These are phyloP conservation scores for Mycena galericulata DNA, from an alignment of 768 basidiomycete genomes.

Conservation along the genomic window DNA sequence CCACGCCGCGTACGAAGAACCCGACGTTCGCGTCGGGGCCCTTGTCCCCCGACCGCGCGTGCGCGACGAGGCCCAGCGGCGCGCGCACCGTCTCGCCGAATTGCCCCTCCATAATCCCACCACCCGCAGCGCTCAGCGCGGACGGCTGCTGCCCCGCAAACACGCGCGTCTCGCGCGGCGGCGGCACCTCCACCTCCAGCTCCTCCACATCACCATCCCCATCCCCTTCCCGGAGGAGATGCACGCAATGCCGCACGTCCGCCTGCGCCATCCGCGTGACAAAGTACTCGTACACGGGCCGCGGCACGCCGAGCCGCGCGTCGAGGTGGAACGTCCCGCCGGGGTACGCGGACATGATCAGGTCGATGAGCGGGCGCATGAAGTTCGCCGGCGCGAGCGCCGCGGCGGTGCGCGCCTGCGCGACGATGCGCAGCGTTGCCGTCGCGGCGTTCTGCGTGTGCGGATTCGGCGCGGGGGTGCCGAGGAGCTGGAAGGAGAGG, in stretches of 20 bases:
- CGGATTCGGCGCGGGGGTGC: conserved; percentile 16
- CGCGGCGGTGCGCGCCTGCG: conserved; percentile 22
- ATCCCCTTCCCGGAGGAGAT: conserved; percentile 24
- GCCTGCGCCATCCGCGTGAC: conserved; percentile 27
- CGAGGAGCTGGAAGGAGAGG: conserved; percentile 33
- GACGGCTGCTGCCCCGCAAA: conserved; percentile 29
- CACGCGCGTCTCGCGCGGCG: conserved; percentile 23
- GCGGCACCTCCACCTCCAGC: conserved; percentile 29
- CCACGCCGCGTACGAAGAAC: conserved; percentile 20
- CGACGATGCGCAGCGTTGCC: conserved; percentile 27
- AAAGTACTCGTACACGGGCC: conserved; percentile 31
- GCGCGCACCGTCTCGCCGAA: conserved; percentile 29
- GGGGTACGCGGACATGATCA: conserved; percentile 33
- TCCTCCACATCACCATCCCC: too few species aligned
- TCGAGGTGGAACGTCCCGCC: conserved; percentile 34
- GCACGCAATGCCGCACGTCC: conserved; percentile 28
- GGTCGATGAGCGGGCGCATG: conserved; percentile 28
- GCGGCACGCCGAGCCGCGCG: conserved; percentile 19
- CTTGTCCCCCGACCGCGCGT: conserved; percentile 34
- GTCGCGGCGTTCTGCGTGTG: conserved; percentile 24
- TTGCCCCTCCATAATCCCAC: neutral
- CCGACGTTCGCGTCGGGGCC: conserved; percentile 35
- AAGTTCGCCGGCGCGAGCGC: conserved; percentile 20
- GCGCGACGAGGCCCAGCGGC: conserved; percentile 30
- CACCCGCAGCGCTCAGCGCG: neutral